Conservation (phyloP, 306 rosid genomes). For the Geum urbanum region DNA sequence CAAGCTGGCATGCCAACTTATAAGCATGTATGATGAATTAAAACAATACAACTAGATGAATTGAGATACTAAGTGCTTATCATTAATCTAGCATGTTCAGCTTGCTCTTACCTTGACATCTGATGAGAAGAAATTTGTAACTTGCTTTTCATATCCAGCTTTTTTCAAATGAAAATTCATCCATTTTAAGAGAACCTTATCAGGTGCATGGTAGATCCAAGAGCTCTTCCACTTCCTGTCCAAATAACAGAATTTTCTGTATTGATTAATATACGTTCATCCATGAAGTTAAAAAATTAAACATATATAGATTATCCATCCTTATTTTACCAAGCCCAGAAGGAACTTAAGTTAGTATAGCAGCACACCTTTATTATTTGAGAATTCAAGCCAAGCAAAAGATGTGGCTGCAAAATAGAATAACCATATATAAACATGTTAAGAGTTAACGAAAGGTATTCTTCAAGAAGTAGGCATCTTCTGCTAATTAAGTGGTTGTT, state of each 20-base stretch:
- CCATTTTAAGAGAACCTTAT: conserved; percentile 93
- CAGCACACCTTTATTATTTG: conserved; percentile 82
- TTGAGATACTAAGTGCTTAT: conserved; percentile 11
- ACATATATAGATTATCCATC: conserved; percentile 17
- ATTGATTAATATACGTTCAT: conserved; percentile 12
- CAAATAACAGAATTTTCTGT: conserved; percentile 11
- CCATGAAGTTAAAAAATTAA: not conserved
- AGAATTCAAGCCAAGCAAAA: conserved; percentile 89
- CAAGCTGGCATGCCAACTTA: not conserved
- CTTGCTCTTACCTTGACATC: conserved; percentile 74
- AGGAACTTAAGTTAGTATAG: conserved; percentile 7
- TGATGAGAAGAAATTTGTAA: conserved; percentile 81
- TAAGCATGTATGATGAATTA: not conserved
- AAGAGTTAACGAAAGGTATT: conserved; percentile 61
- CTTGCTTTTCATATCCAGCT: conserved; percentile 88
- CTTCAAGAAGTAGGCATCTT: conserved; percentile 62
- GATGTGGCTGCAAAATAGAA: conserved; percentile 69
- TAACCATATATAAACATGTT: conserved; percentile 5
- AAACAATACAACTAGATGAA: not conserved
- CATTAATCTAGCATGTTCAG: conserved; percentile 10
- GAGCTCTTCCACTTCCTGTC: conserved; percentile 98
- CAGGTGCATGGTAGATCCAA: conserved; percentile 71
- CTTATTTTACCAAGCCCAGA: conserved; percentile 10
- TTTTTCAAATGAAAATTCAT: conserved; percentile 96
- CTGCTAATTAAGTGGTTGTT: conserved; percentile 58